A percentile compares a stretch with the other conserved stretches of the same genome.
Conservation (phyloP, 176 grass and related monocot species). For the Carex scoparia region DNA sequence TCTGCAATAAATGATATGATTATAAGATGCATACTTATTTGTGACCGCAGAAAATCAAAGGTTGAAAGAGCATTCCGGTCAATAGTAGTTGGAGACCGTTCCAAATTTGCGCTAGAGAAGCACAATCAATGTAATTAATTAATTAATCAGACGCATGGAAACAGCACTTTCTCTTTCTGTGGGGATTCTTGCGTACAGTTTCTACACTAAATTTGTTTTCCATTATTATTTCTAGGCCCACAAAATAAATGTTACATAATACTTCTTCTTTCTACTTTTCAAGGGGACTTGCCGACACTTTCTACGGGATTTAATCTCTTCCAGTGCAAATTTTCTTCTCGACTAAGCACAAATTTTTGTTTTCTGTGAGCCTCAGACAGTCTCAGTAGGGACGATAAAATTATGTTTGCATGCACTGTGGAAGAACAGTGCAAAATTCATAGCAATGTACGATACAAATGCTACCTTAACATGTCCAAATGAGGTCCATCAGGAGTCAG, state of each 20-base stretch:
- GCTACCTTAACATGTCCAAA: too few species aligned
- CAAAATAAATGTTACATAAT: background rate
- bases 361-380: background rate
- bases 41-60: background rate
- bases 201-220: background rate
- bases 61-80: background rate
- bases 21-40: background rate
- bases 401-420: background rate
- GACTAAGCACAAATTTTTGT: background rate
- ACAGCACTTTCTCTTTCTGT: background rate
- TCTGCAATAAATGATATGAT: background rate
- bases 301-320: background rate
- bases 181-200: background rate
- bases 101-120: background rate
- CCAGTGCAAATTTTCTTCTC: background rate
- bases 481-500: too few species aligned
- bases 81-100: constrained; percentile 16
- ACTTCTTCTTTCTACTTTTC: background rate
- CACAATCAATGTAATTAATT: constrained; percentile 1
- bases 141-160: constrained; percentile 12
- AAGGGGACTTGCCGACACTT: background rate
- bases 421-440: background rate
- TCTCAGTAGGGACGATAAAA: background rate
- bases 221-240: background rate
- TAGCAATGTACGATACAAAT: background rate